Evolutionary conservation across 2,329 filamentous ascomycete genomes (phyloP).

Genomic region (Penicillium sp.): DNA sequence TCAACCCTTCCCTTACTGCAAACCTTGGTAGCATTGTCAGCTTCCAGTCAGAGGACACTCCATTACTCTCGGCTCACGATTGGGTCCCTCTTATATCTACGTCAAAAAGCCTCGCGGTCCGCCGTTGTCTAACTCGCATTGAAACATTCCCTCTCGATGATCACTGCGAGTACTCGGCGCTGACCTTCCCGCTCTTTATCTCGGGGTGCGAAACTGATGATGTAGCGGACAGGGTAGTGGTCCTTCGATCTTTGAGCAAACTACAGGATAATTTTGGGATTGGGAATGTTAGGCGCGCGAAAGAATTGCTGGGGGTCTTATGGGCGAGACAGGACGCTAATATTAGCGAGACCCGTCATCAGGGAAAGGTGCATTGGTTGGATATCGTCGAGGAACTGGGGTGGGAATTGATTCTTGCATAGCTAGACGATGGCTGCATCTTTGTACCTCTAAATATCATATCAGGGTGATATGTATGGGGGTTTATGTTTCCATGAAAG

Average conservation of each 20-base stretch:
- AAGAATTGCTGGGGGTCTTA: conserved; percentile 31
- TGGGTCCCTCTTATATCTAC: conserved; percentile 24
- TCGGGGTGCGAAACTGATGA: conserved; percentile 34
- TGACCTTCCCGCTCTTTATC: conserved; percentile 41
- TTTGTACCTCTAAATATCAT: no score
- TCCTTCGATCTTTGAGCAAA: conserved; percentile 28
- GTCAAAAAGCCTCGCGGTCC: conserved; percentile 30
- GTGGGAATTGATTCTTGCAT: conserved; percentile 38
- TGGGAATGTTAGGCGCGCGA: conserved; percentile 36
- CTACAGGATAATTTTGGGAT: conserved; percentile 38
- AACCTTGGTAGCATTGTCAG: neutral
- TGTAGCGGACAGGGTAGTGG: conserved; percentile 23
- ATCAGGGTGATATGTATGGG: no score
- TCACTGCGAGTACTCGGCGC: conserved; percentile 39
- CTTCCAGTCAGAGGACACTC: neutral
- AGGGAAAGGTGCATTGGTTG: conserved; percentile 29
- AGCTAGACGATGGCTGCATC: neutral
- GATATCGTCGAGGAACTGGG: conserved; percentile 33
- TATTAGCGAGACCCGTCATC: neutral
- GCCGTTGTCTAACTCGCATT: conserved; percentile 29
- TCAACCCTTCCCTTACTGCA: neutral
- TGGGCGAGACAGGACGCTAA: conserved; percentile 26
- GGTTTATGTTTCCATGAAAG: no score
- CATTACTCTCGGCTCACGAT: neutral
- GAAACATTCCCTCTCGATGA: conserved; percentile 30